Conservation (phyloP, 192 early-diverging fungal species). For the Backusella macrospora region DNA sequence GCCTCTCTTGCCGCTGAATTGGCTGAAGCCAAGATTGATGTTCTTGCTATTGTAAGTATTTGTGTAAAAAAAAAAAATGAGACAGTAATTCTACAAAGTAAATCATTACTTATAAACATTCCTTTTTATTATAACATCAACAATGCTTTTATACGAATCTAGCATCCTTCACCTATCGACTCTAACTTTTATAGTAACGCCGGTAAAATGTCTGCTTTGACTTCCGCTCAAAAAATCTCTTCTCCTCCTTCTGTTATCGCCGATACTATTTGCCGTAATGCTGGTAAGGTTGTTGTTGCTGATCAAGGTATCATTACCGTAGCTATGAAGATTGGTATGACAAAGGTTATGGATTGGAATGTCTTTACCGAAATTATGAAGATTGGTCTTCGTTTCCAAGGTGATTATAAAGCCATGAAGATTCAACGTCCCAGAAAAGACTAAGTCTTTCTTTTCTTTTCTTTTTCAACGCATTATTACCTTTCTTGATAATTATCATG, state of each 20-base stretch:
- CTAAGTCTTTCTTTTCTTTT: neutral
- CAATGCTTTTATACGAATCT: neutral
- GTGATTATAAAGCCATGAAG: conserved; percentile 57
- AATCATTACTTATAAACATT: neutral
- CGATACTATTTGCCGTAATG: conserved; percentile 54
- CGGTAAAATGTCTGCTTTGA: conserved; percentile 48
- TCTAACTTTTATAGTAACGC: conserved; percentile 62
- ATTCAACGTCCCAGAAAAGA: conserved; percentile 26
- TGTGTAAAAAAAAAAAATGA: neutral
- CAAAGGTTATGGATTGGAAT: conserved; percentile 61
- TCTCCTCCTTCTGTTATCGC: conserved; percentile 53
- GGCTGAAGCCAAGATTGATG: conserved; percentile 51
- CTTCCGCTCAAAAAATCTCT: conserved; percentile 44
- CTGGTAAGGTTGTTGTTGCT: conserved; percentile 54
- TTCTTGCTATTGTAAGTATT: conserved; percentile 50
- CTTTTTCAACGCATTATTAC: too few relatives aligned
- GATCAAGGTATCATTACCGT: conserved; percentile 55
- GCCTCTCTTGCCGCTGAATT: conserved; percentile 58
- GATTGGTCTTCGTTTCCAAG: conserved; percentile 40
- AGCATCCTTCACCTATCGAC: conserved; percentile 57
- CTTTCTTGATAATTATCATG: too few relatives aligned
- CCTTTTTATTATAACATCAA: neutral
- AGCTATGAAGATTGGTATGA: conserved; percentile 47
- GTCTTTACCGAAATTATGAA: conserved; percentile 58
- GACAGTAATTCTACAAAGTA: too few relatives aligned